Percentiles rank a stretch among this genome's conserved stretches.
phyloP scores from a whole-genome alignment of 306 rosid species.

The Cucurbita moschata region DNA sequence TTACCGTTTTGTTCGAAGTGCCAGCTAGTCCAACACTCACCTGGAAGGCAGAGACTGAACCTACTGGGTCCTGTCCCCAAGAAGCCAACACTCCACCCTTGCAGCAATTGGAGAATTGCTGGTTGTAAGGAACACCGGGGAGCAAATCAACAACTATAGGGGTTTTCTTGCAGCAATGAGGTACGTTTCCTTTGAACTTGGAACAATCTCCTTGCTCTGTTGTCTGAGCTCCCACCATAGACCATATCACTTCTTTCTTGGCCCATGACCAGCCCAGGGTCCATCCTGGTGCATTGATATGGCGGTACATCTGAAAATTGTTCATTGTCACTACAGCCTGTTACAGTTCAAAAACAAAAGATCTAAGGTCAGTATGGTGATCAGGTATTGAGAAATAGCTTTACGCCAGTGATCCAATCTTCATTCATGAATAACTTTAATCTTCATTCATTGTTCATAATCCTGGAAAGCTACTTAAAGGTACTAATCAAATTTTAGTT shows the following conservation, averaged over 20 bases:
- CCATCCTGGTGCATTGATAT: conserved; percentile 59
- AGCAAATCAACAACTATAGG: conserved; percentile 57
- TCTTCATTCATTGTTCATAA: not conserved
- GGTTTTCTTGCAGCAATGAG: conserved; percentile 55
- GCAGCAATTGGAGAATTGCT: conserved; percentile 49
- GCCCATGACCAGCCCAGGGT: conserved; percentile 75
- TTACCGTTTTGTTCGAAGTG: conserved; percentile 60
- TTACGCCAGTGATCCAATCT: not conserved
- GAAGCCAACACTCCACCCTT: conserved; percentile 56
- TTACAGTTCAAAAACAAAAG: not conserved
- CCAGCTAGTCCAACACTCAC: conserved; percentile 56
- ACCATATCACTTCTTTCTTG: conserved; percentile 61
- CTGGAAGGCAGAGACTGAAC: conserved; percentile 54
- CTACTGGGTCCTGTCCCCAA: conserved; percentile 44
- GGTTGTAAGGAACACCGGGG: conserved; percentile 48
- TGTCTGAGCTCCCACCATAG: conserved; percentile 72
- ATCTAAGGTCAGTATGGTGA: not conserved
- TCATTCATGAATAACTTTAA: not conserved
- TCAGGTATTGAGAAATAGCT: not conserved
- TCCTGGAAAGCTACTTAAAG: not conserved
- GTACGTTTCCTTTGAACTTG: conserved; percentile 50
- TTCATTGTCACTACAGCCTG: conserved; percentile 57
- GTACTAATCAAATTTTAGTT: not conserved
- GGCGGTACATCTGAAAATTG: conserved; percentile 54
- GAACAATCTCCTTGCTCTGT: conserved; percentile 78